Evolutionary conservation across 371 early-diverging fungal species (phyloP).

Genomic region (Hamiltosporidium magnivora): DNA sequence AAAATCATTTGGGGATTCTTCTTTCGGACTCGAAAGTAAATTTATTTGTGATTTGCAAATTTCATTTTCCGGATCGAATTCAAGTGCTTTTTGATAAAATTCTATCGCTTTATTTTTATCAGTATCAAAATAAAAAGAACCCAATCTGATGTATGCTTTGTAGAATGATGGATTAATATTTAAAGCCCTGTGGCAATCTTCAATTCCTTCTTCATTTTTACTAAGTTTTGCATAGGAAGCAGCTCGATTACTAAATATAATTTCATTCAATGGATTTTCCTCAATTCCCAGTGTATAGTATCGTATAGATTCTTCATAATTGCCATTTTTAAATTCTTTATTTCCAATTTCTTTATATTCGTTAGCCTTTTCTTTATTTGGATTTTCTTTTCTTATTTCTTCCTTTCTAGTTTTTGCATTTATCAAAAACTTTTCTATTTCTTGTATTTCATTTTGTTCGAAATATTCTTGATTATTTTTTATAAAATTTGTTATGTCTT

Average conservation of each 20-base stretch:
- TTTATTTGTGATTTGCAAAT: no score
- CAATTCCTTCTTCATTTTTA: conserved; percentile 18
- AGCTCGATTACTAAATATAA: conserved; percentile 26
- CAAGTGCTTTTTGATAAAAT: conserved; percentile 10
- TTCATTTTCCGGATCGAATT: background rate
- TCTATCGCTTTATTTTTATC: conserved; percentile 14
- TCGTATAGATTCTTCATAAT: conserved; percentile 11
- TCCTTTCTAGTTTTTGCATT: background rate
- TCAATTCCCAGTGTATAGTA: conserved; percentile 18
- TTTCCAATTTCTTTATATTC: conserved; percentile 27
- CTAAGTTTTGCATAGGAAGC: conserved; percentile 18
- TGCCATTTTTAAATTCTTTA: conserved; percentile 18
- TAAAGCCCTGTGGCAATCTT: conserved; percentile 22
- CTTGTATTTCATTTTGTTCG: no score
- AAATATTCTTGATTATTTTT: no score
- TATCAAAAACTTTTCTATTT: no score
- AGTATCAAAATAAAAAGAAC: conserved; percentile 9
- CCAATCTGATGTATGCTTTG: conserved; percentile 30
- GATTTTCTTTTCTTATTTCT: background rate
- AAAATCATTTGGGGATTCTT: no score
- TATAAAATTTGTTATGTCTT: no score
- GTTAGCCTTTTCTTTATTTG: conserved; percentile 3
- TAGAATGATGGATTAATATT: conserved; percentile 11
- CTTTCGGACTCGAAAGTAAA: no score
- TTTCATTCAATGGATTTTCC: background rate